Conservation (phyloP, 2,329 filamentous ascomycete species). For the Neodidymelliopsis sp. region DNA sequence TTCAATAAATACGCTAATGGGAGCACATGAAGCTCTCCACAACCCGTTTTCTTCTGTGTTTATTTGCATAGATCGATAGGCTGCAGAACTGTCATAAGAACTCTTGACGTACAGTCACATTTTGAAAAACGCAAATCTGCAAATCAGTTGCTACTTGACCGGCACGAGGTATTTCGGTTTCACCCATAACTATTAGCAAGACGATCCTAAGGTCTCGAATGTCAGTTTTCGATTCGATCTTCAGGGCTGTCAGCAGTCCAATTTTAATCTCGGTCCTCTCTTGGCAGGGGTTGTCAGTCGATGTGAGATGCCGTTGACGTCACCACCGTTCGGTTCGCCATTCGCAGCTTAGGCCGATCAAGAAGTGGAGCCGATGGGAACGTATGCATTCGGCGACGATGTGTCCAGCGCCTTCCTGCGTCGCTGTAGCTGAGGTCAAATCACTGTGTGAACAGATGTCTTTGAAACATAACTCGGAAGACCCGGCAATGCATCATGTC, state of each 20-base stretch:
- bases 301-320: conserved; percentile 7
- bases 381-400: conserved; percentile 5
- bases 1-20: too few species aligned
- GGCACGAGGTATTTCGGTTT: background rate
- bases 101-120: background rate
- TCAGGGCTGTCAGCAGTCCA: conserved; percentile 5
- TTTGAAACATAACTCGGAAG: too few species aligned
- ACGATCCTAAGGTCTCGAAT: conserved; percentile 9
- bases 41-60: too few species aligned
- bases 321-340: conserved; percentile 1
- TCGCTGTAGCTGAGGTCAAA: background rate
- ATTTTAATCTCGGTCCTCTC: conserved; percentile 10
- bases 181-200: background rate
- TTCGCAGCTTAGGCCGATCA: background rate
- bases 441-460: too few species aligned
- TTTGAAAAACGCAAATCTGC: conserved; percentile 1
- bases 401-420: background rate
- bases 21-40: too few species aligned
- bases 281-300: conserved; percentile 10
- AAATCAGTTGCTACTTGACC: background rate
- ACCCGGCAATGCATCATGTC: too few species aligned
- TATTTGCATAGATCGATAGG: too few species aligned
- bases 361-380: conserved; percentile 10
- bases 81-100: too few species aligned
- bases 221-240: conserved; percentile 2